Conservation (phyloP, 164 flowering plant species). For the Echeveria elegans region DNA sequence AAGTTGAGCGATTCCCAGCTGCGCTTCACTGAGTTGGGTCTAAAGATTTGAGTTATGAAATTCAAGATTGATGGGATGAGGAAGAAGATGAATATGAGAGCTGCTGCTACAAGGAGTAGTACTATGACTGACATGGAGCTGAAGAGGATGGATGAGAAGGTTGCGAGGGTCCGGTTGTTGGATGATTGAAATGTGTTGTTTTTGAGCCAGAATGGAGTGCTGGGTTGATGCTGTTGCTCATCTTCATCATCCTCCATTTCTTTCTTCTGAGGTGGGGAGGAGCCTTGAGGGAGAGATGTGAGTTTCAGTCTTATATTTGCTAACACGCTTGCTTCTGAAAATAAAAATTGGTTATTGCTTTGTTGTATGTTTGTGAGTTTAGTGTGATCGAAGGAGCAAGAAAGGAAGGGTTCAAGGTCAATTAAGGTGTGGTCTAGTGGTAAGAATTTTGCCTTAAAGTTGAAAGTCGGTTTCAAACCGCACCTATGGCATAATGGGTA, state of each 20-base stretch:
- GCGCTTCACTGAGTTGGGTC: constrained; percentile 33
- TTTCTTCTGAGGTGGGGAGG: not conserved
- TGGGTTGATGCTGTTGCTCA: constrained; percentile 18
- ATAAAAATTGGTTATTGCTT: too few species aligned
- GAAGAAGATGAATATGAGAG: constrained; percentile 23
- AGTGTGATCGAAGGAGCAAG: not conserved
- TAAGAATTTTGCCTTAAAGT: too few species aligned
- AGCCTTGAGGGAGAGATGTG: not conserved
- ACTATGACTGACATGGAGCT: constrained; percentile 29
- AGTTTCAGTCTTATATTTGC: not conserved
- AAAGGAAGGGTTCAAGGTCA: too few species aligned
- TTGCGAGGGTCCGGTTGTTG: constrained; percentile 10
- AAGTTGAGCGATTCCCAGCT: constrained; percentile 51
- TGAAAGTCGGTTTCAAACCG: too few species aligned
- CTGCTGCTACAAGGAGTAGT: constrained; percentile 27
- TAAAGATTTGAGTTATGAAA: constrained; percentile 26
- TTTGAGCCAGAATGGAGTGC: constrained; percentile 50
- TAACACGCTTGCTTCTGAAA: not conserved
- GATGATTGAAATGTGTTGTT: constrained; percentile 10
- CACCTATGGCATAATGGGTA: too few species aligned
- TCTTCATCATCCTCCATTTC: constrained; percentile 17
- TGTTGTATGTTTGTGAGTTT: not conserved
- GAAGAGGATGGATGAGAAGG: constrained; percentile 17
- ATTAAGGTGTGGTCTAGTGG: too few species aligned
- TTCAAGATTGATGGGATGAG: constrained; percentile 30